Base-by-base conservation (phyloP, 345 rosid species). In the Barbarea vulgaris region DNA sequence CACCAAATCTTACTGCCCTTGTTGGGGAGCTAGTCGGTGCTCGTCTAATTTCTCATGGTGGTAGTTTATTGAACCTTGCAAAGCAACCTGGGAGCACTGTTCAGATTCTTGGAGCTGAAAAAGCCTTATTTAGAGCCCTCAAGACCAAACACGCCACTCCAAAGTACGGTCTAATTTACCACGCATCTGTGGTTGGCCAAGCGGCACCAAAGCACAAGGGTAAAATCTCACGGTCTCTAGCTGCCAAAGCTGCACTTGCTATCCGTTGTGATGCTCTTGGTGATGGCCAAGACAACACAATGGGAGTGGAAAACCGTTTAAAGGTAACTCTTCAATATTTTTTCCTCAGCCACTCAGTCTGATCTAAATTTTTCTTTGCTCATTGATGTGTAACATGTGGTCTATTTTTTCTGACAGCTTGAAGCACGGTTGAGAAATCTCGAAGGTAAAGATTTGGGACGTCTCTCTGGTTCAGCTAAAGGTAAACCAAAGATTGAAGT, bases 1-100 rank as follows among this genome's bases (percentile, higher is more conserved):
- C 99, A 1, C 98, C 99, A 5, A 95, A 90, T 77, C 90, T 95
- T 84, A 90, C 99, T 72, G 90, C 90, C 42, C 87, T 95, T 7
- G 99, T 95, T 0, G 99, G 99, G 6, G 98, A 95, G 83, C 96
- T 95, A 62, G 99, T 92, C 2, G 98, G 99, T 54, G 98, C 97
- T 71, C 97, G 96, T 7, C 86, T 95, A 9, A 92, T 95, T 25
- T 96, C 98, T 17, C 98, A 92, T 60, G 99, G 97, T 1, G 98
- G 97, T 57, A 91, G 98, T 81, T 86, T 92, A 78, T 47, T 90
- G 79, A 95, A 92, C 82, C 97, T 95, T 24, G 85, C 96, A 9
- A 95, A 92, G 86, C 96, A 89, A 77, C 98, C 98, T 46, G 97
- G 99, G 14, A 92, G 98, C 82, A 90, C 93, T 0, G 79, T 91